Percentiles rank a stretch among this genome's conserved stretches.
Evolutionary conservation across 2,329 filamentous ascomycete species (phyloP).

Genomic region (Rachicladosporium sp.): DNA sequence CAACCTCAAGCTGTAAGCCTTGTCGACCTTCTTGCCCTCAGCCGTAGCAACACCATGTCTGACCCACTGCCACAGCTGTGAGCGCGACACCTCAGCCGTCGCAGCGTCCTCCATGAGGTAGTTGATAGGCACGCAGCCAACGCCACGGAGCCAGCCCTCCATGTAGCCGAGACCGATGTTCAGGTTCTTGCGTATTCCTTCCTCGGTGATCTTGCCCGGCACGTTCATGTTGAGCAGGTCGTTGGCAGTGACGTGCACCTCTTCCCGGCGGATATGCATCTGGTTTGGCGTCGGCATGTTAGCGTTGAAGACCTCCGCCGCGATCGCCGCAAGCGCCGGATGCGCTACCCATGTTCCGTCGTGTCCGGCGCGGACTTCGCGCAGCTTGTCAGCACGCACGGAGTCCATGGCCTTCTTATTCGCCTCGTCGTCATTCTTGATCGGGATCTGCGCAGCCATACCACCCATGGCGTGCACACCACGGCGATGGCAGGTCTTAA

Average conservation of each 20-base stretch:
- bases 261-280: conserved; percentile 78
- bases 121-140: conserved; percentile 96
- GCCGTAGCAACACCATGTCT: conserved; percentile 60
- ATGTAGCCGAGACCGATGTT: conserved; percentile 96
- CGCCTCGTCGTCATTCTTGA: conserved; percentile 83
- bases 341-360: conserved; percentile 98
- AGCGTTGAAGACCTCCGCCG: conserved; percentile 89
- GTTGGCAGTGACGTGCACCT: conserved; percentile 72
- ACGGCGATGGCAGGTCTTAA: conserved; percentile 94
- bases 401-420: conserved; percentile 92
- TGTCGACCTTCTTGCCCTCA: conserved; percentile 87
- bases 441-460: conserved; percentile 97
- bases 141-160: conserved; percentile 92
- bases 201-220: conserved; percentile 81
- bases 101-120: conserved; percentile 97
- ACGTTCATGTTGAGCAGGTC: conserved; percentile 98
- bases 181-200: conserved; percentile 92
- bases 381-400: conserved; percentile 88
- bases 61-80: conserved; percentile 95
- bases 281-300: conserved; percentile 99
- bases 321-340: conserved; percentile 78
- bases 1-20: conserved; percentile 75
- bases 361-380: conserved; percentile 88
- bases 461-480: conserved; percentile 98
- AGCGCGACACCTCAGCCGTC: conserved; percentile 88